Evolutionary conservation across 345 rosid species (phyloP), one percentile per base, ranked within the genome.

Genomic region (Citrus mangshanensis): DNA sequence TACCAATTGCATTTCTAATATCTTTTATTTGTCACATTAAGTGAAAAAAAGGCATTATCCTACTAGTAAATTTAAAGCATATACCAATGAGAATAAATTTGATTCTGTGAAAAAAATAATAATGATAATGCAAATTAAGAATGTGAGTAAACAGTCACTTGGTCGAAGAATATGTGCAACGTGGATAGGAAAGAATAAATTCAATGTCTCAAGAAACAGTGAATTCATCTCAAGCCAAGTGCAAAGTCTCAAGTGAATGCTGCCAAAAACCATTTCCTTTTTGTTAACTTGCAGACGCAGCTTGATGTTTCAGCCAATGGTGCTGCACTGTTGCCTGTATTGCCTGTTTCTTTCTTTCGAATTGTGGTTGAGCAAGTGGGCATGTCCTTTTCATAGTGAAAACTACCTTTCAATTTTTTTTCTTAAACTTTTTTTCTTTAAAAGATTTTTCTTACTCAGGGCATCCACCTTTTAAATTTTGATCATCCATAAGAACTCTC

Each of bases 211-310:
- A 3, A 16, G 40, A 71, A 71, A 71, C 14, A 12, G 16, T 19
- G 7, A 8, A 62, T 62, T 28, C 3, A 28, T 27, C 46, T 16
- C 27, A 1, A 27, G 67, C 68, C 77, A 40, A 60, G 19, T 38
- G 58, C 35, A 38, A 74, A 61, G 55, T 6, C 3, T 38, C n/a
- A 28, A 28, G 59, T 46, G 32, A 64, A 75, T 40, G 55, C 37
- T 42, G 70, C 78, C 78, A 75, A 75, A 75, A 40, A 19, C 9
- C 46, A 9, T 63, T 42, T 63, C 6, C 42, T 75, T 75, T 21
- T 40, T 28, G 60, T 75, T 7, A 63, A 28, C 5, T 28, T 46
- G 70, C 2, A 0, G 40, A 46, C 68, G 21, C 58, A 24, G 18
- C 46, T 5, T 34, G 3, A 16, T 18, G 21, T 18, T 51, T 24